A percentile compares a stretch with the other conserved stretches of the same genome.
phyloP scores from a whole-genome alignment of 805 yeast species.

The Ogataea pilisensis region DNA sequence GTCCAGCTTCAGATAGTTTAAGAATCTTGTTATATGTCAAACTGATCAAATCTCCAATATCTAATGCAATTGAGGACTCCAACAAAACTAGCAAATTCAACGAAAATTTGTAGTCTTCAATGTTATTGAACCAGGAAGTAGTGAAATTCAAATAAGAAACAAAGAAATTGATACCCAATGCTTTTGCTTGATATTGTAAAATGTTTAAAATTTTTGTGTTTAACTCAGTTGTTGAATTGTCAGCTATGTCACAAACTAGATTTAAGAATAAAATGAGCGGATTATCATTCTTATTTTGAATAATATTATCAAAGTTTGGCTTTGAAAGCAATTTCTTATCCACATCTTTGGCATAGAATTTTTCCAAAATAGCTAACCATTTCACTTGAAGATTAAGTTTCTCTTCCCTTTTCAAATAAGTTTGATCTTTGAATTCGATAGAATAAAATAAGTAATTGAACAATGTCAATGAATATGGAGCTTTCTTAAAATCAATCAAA shows the following conservation, averaged over 20 bases:
- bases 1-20: conserved; percentile 4
- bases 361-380: conserved; percentile 37
- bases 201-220: conserved; percentile 24
- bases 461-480: conserved; percentile 38
- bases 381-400: conserved; percentile 33
- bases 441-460: conserved; percentile 38
- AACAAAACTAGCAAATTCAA: conserved; percentile 15
- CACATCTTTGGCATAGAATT: conserved; percentile 25
- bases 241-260: conserved; percentile 31
- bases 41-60: conserved; percentile 9
- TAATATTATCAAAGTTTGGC: conserved; percentile 42
- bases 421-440: conserved; percentile 16
- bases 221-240: conserved; percentile 19
- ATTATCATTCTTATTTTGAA: conserved; percentile 37
- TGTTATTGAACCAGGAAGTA: conserved; percentile 17
- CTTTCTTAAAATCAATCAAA: conserved; percentile 33
- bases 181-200: conserved; percentile 24
- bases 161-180: conserved; percentile 22
- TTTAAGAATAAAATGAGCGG: conserved; percentile 37
- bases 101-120: conserved; percentile 16
- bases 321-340: conserved; percentile 12
- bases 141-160: conserved; percentile 20
- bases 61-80: conserved; percentile 6
- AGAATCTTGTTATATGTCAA: conserved; percentile 7
- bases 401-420: conserved; percentile 22